A percentile compares a stretch with the other conserved stretches of the same genome.
Evolutionary conservation across 805 yeast species (phyloP).

Genomic region (Metschnikowia gelsemii): DNA sequence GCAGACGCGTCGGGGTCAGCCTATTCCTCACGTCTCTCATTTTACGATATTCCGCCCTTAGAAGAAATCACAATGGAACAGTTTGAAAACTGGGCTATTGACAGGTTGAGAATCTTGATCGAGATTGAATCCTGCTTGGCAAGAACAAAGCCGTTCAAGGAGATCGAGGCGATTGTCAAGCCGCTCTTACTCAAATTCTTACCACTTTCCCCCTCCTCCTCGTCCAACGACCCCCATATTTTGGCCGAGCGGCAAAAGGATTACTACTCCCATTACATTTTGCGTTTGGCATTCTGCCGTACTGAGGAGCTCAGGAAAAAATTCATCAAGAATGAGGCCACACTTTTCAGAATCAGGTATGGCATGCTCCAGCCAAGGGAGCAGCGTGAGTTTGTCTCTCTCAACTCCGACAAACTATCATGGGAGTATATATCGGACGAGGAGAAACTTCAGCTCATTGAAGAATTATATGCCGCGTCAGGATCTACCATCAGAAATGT

Average conservation of each 20-base stretch:
- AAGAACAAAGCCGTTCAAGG: slow-evolving; percentile 62
- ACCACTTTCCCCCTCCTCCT: slow-evolving; percentile 50
- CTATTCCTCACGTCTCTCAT: slow-evolving; percentile 64
- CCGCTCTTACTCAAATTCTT: slow-evolving; percentile 63
- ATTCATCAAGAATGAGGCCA: slow-evolving; percentile 74
- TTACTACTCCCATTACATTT: slow-evolving; percentile 85
- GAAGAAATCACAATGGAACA: slow-evolving; percentile 88
- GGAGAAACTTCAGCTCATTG: slow-evolving; percentile 54
- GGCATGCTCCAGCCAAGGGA: slow-evolving; percentile 60
- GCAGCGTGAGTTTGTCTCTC: slow-evolving; percentile 66
- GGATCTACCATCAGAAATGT: slow-evolving; percentile 41
- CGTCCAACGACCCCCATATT: slow-evolving; percentile 35
- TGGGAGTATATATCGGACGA: slow-evolving; percentile 66
- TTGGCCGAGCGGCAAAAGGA: slow-evolving; percentile 76
- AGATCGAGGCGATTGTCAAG: slow-evolving; percentile 61
- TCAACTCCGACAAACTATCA: slow-evolving; percentile 54
- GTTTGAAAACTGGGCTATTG: slow-evolving; percentile 95
- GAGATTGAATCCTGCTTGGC: slow-evolving; percentile 78
- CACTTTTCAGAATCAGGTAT: slow-evolving; percentile 73
- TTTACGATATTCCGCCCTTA: slow-evolving; percentile 75
- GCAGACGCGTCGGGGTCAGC: slow-evolving; percentile 33
- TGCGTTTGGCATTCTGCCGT: slow-evolving; percentile 87
- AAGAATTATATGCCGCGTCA: slow-evolving; percentile 56
- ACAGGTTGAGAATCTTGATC: slow-evolving; percentile 75
- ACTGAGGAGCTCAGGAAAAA: slow-evolving; percentile 77